Base-by-base conservation (phyloP, 495 filamentous ascomycete species). In the Rusavskia elegans region DNA sequence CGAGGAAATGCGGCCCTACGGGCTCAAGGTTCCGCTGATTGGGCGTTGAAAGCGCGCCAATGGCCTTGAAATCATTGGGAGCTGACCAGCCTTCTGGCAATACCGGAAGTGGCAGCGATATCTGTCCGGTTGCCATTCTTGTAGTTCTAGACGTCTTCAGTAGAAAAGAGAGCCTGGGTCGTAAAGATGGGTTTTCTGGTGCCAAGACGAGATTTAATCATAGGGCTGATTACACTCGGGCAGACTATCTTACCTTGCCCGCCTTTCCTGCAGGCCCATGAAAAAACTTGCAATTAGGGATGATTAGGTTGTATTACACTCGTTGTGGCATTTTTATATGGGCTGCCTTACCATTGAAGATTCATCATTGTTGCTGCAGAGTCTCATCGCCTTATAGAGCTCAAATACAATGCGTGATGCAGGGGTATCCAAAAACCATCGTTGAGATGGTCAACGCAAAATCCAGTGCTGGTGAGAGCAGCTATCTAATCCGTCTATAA, bases 1-100 rank as follows among this genome's bases (percentile, higher is more conserved):
- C 93, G 41, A 98, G 82, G 76, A 96, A 98, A 73, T 96, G 85
- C 64, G 90, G 90, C 57, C 92, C 92, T 57, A 96, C 85, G 46
- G 92, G 88, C 75, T 97, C 93, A 59, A 98, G 76, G 55, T 84
- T 88, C 53, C 89, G 82, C 70, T 87, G 79, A 23, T 77, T 84
- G 20, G 86, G 75, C 38, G 72, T 70, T 48, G 82, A 84, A 53
- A 90, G 68, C 50, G 72, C 68, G 58, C 81, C 82, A 51, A 89
- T 67, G 49, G 83, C 66, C 70, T 92, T 87, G 75, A 95, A 95
- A 67, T 94, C 84, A 66, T 89, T 90, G 57, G 95, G 88, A 39
- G 80, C 85, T 41, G 76, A 66, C 92, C 92, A 97, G 57, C 81
- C 87, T 59, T 78, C 74, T 38, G 89, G 81, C 53, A 97, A 75